These are phyloP conservation scores for Apiotrichum porosum DNA, from an alignment of 1,284 basidiomycete species.

Conservation along the genomic window DNA sequence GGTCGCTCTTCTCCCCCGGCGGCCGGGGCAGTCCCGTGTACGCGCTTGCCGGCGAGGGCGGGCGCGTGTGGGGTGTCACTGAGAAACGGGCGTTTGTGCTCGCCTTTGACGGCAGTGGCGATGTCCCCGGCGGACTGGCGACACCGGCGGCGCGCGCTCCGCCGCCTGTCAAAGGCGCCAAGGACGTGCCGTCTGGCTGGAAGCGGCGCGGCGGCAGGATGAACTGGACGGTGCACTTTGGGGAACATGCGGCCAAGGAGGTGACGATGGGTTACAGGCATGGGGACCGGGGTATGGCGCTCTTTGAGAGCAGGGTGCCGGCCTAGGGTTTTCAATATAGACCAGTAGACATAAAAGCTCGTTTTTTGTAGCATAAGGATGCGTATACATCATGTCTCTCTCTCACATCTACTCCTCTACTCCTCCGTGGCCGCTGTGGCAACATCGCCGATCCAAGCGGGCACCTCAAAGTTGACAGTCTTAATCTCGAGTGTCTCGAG, in stretches of 20 bases:
- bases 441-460: conserved; percentile 38
- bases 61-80: conserved; percentile 47
- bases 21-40: conserved; percentile 47
- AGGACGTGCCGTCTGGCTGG: conserved; percentile 26
- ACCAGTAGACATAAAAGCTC: not conserved
- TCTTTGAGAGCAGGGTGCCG: conserved; percentile 26
- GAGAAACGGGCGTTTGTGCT: conserved; percentile 43
- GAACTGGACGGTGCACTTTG: conserved; percentile 35
- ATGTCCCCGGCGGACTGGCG: conserved; percentile 19
- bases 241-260: conserved; percentile 19
- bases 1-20: conserved; percentile 44
- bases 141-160: conserved; percentile 9
- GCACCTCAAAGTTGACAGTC: conserved; percentile 47
- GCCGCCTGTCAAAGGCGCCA: not conserved
- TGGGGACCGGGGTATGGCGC: conserved; percentile 21
- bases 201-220: conserved; percentile 33
- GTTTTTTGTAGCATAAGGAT: not conserved
- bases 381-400: not conserved
- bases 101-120: conserved; percentile 38
- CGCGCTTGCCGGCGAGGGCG: conserved; percentile 38
- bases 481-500: conserved; percentile 55
- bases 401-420: not conserved
- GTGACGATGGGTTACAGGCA: conserved; percentile 38
- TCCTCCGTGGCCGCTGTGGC: not conserved
- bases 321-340: not conserved